Evolutionary conservation across 371 early-diverging fungal genomes (phyloP), one percentile per base, ranked within the genome.

Genomic region (Mortierella sp.): DNA sequence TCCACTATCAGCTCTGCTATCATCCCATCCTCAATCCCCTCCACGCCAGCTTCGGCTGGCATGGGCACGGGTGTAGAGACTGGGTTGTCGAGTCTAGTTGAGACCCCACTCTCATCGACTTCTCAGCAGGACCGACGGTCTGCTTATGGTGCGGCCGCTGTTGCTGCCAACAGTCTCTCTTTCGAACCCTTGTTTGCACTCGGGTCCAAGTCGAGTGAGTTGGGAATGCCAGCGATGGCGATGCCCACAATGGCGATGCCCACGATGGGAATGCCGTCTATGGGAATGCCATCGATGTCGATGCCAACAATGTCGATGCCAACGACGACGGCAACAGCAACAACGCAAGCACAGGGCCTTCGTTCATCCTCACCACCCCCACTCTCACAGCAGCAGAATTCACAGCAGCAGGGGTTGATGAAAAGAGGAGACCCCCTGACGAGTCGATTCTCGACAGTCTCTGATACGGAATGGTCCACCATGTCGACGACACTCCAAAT

Each of bases 111-210:
- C 14, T 50, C 50, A 14, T 4, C 50, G 14, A 4, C 50, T 7
- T 21, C 5, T 4, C 50, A 50, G 50, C 50, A 46, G 46, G 68
- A 75, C 23, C 55, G 64, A 21, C 50, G 21, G n/a, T 26, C 58
- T 28, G 53, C 72, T 7, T 45, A 61, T 15, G 77, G 72, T 11
- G 44, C 72, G 23, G 21, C 3, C 9, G 37, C 37, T 1, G 18
- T 66, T 19, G 70, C 63, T 2, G 30, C 68, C 21, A 60, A 68
- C 43, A 59, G 65, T 2, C 46, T 76, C 29, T 57, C 68, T 7
- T 76, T 76, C 37, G 77, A 72, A 51, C 77, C 77, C 3, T 53
- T 76, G 21, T 76, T 72, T 59, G 65, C 72, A 9, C 64, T 76
- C 19, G 37, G 5, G 9, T 37, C 37, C 37, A 37, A 37, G 37